Percentiles rank a stretch among this genome's conserved stretches.
Conservation (phyloP, 192 early-diverging fungal genomes). For the Spinellus fusiger region DNA sequence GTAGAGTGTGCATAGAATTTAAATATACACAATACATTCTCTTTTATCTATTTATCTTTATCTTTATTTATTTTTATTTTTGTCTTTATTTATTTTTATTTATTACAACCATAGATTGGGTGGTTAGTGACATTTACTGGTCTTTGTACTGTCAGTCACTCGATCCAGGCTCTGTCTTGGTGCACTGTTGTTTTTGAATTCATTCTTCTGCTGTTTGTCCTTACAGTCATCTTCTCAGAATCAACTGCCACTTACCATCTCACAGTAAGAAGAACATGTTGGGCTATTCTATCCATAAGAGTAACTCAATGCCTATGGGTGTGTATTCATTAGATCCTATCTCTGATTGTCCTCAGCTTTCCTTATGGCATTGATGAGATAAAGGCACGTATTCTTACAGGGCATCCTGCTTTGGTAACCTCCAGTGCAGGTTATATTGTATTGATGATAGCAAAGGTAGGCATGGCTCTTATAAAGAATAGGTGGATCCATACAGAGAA, state of each 20-base stretch:
- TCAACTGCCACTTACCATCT: conserved; percentile 29
- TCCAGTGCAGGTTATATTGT: conserved; percentile 20
- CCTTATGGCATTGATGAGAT: conserved; percentile 22
- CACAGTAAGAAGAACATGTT: conserved; percentile 13
- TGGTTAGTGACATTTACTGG: conserved; percentile 42
- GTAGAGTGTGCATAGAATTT: neutral
- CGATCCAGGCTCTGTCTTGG: conserved; percentile 21
- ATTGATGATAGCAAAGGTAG: conserved; percentile 32
- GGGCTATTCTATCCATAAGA: neutral
- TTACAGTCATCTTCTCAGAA: conserved; percentile 25
- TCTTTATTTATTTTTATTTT: neutral
- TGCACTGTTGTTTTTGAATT: conserved; percentile 40
- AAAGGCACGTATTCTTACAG: neutral
- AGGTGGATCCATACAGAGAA: neutral
- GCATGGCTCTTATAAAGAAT: conserved; percentile 41
- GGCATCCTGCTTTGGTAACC: conserved; percentile 2
- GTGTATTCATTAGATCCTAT: conserved; percentile 10
- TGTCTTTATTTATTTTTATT: neutral
- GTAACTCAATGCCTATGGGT: neutral
- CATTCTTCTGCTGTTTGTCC: conserved; percentile 26
- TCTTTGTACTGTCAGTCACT: conserved; percentile 12
- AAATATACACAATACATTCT: neutral
- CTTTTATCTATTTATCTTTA: neutral
- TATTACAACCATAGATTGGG: conserved; percentile 27
- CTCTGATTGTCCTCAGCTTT: neutral